Evolutionary conservation across 1,284 basidiomycete species (phyloP), one percentile per base, ranked within the genome.

Genomic region (Lentinula novae-zelandiae): DNA sequence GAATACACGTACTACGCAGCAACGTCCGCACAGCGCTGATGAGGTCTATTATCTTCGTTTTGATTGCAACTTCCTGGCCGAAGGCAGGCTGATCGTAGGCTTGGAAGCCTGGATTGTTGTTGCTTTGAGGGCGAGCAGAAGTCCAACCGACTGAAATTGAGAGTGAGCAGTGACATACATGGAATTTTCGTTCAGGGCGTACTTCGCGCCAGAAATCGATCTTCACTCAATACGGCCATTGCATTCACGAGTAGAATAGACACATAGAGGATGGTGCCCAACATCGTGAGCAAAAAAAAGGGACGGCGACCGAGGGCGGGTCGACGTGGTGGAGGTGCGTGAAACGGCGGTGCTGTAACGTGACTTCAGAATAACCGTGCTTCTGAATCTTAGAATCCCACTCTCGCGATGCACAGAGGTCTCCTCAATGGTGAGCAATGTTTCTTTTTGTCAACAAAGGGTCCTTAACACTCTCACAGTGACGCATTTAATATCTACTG

Each of bases 191-290:
- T 38, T 50, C 39, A 8, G 56, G 36, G 84, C 90, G 69, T 72
- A 98, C 96, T 95, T 73, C 90, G 81, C 22, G 94, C 92, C 52
- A 98, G 84, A 74, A 98, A 98, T 1, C 96, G 84, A 68, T 98
- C 96, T 75, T 98, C 96, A 70, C 89, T 97, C 60, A 98, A 81
- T 62, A 98, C 90, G 7, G 96, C 96, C 70, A 98, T 85, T 34
- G 94, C 93, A 73, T 98, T 98, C 66, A 95, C 87, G 71, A 98
- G 79, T 46, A 98, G 85, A 15, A 98, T 76, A 38, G 81, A 74
- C 60, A 90, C 84, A 73, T 92, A 89, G 67, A 93, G 73, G 65
- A 92, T 80, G 13, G 82, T 83, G 51, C 89, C 89, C 57, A 92
- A 73, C 71, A 80, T 82, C 66, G 67, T 69, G 62, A 58, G 27